Conservation (phyloP, 208 protist species). For the Jaenimonas drosophilae region DNA sequence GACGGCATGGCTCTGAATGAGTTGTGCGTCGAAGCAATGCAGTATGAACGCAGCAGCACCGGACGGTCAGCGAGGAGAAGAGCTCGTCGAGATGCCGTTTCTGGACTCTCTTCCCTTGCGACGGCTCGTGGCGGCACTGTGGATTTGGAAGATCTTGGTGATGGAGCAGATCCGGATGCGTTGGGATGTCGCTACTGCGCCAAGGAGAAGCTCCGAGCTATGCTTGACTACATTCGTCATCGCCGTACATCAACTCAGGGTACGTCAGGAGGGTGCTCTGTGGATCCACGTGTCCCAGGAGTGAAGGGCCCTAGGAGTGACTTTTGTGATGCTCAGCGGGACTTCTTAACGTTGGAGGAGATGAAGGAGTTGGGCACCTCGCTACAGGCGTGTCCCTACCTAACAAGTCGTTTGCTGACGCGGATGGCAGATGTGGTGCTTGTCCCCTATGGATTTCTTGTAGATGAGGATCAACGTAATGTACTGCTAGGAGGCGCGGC, state of each 20-base stretch:
- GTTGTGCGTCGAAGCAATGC: conserved; percentile 87
- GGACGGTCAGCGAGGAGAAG: conserved; percentile 26
- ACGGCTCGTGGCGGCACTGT: not conserved
- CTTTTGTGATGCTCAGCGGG: no score
- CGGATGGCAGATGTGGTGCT: conserved; percentile 66
- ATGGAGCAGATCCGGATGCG: not conserved
- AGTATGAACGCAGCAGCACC: conserved; percentile 40
- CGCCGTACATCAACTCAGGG: no score
- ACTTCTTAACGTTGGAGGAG: conserved; percentile 28
- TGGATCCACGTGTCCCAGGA: no score
- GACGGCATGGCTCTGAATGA: conserved; percentile 80
- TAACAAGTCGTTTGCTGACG: conserved; percentile 51
- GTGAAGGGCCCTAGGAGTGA: no score
- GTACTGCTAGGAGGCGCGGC: conserved; percentile 45
- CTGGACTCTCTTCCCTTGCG: no score
- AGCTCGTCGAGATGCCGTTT: no score
- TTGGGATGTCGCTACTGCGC: conserved; percentile 15
- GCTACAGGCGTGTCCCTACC: conserved; percentile 71
- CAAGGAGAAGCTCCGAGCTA: conserved; percentile 9
- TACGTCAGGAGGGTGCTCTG: no score
- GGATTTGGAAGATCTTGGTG: not conserved
- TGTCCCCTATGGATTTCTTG: conserved; percentile 76
- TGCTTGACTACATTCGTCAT: conserved; percentile 2
- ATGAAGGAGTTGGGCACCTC: conserved; percentile 33
- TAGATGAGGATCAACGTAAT: conserved; percentile 49